Conservation (phyloP, 805 yeast species). For the Starmerella potacharoeniae region DNA sequence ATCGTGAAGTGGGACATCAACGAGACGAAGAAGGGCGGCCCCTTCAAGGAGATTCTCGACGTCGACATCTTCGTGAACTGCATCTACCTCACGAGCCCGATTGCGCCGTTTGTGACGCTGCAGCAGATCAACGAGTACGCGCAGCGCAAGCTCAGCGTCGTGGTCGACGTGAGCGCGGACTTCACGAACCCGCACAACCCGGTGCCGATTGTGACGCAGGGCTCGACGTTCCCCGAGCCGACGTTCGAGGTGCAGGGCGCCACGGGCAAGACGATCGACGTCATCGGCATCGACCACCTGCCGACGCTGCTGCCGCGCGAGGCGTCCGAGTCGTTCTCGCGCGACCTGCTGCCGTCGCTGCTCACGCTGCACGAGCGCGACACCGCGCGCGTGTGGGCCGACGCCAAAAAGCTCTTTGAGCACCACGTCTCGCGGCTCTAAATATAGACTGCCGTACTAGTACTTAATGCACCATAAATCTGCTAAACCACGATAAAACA, state of each 20-base stretch:
- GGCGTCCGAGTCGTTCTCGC: constrained; percentile 82
- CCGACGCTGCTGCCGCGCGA: constrained; percentile 96
- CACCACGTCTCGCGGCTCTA: constrained; percentile 67
- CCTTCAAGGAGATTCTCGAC: constrained; percentile 80
- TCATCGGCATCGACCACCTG: constrained; percentile 89
- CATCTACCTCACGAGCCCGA: constrained; percentile 85
- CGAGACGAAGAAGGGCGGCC: constrained; percentile 95
- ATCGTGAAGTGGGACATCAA: constrained; percentile 91
- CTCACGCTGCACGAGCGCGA: constrained; percentile 72
- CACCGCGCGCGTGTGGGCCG: constrained; percentile 81
- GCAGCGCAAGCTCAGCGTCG: constrained; percentile 69
- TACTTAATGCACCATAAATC: too few species aligned
- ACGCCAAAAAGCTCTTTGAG: constrained; percentile 73
- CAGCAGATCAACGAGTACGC: constrained; percentile 51
- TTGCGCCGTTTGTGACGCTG: constrained; percentile 76
- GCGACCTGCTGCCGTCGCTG: constrained; percentile 80
- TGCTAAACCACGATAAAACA: too few species aligned
- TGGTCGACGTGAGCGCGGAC: constrained; percentile 97
- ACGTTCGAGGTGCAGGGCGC: constrained; percentile 68
- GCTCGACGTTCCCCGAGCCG: constrained; percentile 85
- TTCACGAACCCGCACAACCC: constrained; percentile 98
- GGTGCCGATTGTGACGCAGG: constrained; percentile 80
- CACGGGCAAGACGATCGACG: constrained; percentile 79
- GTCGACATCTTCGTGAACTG: constrained; percentile 91
- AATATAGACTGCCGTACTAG: too few species aligned